Base-by-base conservation (phyloP, 2,329 filamentous ascomycete genomes). In the Gaeumannomyces tritici region DNA sequence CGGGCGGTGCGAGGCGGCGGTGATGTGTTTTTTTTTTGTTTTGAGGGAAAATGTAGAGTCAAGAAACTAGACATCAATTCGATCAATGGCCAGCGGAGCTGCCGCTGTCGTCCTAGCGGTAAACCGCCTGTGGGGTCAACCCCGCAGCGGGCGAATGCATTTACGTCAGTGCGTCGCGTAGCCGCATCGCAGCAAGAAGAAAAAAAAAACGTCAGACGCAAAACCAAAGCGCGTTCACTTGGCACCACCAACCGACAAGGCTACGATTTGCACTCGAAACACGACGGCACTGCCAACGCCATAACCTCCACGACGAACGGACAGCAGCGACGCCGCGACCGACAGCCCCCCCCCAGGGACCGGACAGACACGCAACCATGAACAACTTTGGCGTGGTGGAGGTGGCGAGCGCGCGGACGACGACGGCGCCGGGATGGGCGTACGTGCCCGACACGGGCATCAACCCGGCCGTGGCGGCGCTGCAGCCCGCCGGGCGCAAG, bases 351-450 rank as follows among this genome's bases (percentile, higher is more conserved):
- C n/a, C n/a, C 9, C 42, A 47, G 33, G 33, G 1, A 9, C 8
- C 33, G 15, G 33, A 12, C 33, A 12, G 11, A 35, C 2, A 13
- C 33, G 9, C 33, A 35, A n/a, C 42, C 58, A 87, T 86, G 82
- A 83, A 85, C 71, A 85, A 87, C 69, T 88, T 89, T 67, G 89
- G 90, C 69, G 91, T 98, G 69, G 87, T 96, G 75, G 89, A 96
- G 68, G 79, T 97, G 63, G 89, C 91, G 47, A 86, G 85, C 70
- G 79, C 86, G 31, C 86, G 85, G 65, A 86, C 86, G 21, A 84
- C 85, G 57, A 79, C 83, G 57, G 89, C 91, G 1, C 92, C 93
- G 1, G 93, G 93, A 70, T 98, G 92, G 89, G 91, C 91, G 15
- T 96, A 96, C 73, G 90, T 97, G 1, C 87, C 92, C 33, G 91